Evolutionary conservation across 345 rosid species (phyloP), one percentile per base, ranked within the genome.

Genomic region (Pugionium cornutum): DNA sequence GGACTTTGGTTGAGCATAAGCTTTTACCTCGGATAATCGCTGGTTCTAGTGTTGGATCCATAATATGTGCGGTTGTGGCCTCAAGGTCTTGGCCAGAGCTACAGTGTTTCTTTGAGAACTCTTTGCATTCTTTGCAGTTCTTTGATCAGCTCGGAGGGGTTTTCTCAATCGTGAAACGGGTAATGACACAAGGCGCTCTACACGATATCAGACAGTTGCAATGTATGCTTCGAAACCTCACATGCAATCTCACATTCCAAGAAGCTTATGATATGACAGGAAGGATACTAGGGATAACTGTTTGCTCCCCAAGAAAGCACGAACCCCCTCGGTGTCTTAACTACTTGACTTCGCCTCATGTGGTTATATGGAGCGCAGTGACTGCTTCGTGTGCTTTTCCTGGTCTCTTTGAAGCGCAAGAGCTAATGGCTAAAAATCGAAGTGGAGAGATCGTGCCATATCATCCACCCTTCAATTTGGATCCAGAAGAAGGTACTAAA

Each of bases 331-430:
- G 97, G 69, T 91, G 97, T 78, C 94, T 95, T 72, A 95, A 95
- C 76, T 95, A 95, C 80, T 80, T 95, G 76, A 95, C 91, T 46
- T 89, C 99, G 0, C 97, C 99, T 75, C 99, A 95, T 54, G 99
- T 95, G 54, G 95, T 94, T 31, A 91, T 94, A 78, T 94, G 97
- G 97, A 94, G 99, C 32, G 99, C 97, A 11, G 99, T 94, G 49
- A 87, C 91, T 27, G 99, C 97, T 67, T 94, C 99, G 43, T 94
- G 97, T 64, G 99, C 99, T 51, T 94, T 94, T 61, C 99, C 99
- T 18, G 99, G 96, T 33, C 91, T 94, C 44, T 94, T 90, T 69
- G 96, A 94, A 79, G 99, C 99, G 11, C 99, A 94, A 76, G 99
- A 94, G 58, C 79, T 94, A 36, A 94, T 94, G 99, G 99, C 97